Conservation (phyloP, 306 rosid species). For the Casuarina glauca region DNA sequence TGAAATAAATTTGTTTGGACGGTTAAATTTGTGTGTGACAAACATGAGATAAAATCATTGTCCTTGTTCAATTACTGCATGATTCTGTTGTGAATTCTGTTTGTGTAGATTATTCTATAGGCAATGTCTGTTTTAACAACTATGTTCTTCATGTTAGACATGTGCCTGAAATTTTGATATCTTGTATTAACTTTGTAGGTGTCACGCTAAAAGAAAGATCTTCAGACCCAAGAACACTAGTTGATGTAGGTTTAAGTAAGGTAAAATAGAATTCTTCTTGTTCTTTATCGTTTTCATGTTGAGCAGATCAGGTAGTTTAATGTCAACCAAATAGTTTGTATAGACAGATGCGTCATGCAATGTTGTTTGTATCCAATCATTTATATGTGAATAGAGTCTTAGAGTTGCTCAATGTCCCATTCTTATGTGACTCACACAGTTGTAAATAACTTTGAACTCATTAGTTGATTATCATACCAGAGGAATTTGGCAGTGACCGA, state of each 20-base stretch:
- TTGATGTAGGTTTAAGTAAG: constrained; percentile 92
- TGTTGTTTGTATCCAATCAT: neutral
- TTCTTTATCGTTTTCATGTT: constrained; percentile 11
- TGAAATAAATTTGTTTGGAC: neutral
- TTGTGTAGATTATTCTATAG: neutral
- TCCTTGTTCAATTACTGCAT: neutral
- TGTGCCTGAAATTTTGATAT: constrained; percentile 26
- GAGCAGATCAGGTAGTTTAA: constrained; percentile 8
- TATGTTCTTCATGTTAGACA: constrained; percentile 10
- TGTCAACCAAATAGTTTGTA: neutral
- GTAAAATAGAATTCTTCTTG: constrained; percentile 41
- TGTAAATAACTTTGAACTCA: neutral
- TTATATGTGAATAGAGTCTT: neutral
- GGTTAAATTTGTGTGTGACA: neutral
- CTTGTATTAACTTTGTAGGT: constrained; percentile 49
- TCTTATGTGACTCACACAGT: neutral
- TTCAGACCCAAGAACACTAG: constrained; percentile 54
- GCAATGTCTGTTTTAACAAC: neutral
- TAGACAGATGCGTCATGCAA: neutral
- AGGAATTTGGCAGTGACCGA: neutral
- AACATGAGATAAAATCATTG: neutral
- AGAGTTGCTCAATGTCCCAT: neutral
- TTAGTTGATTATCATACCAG: neutral
- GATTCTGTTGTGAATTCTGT: neutral
- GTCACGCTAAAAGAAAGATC: constrained; percentile 68